phyloP scores from a whole-genome alignment of 768 basidiomycete species.

The Auricularia sp. region DNA sequence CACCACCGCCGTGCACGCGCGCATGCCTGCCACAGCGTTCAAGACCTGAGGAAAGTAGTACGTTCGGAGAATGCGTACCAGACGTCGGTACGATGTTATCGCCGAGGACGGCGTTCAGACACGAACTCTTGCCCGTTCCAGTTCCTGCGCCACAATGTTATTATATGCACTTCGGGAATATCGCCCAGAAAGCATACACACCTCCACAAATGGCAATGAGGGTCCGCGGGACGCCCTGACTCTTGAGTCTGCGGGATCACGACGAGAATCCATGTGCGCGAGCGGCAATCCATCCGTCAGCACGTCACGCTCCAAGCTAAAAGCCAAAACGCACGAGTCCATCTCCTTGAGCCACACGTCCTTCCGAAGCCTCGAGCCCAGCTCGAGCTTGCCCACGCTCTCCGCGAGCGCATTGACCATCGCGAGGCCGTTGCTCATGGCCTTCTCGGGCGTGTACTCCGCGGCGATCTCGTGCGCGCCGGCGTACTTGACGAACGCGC shows the following conservation, averaged over 20 bases:
- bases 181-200: conserved; percentile 15
- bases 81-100: conserved; percentile 58
- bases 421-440: conserved; percentile 38
- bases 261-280: not conserved
- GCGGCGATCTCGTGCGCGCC: conserved; percentile 31
- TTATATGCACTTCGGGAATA: not conserved
- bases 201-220: conserved; percentile 60
- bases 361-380: conserved; percentile 46
- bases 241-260: conserved; percentile 30
- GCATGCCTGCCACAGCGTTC: not conserved
- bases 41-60: not conserved
- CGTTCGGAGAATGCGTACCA: conserved; percentile 46
- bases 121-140: conserved; percentile 53
- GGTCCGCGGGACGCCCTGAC: conserved; percentile 43
- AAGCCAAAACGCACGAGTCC: conserved; percentile 28
- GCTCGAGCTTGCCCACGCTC: conserved; percentile 32
- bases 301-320: not conserved
- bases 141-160: conserved; percentile 30
- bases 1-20: conserved; percentile 59
- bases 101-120: conserved; percentile 54
- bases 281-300: not conserved
- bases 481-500: conserved; percentile 17
- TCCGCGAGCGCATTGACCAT: conserved; percentile 44
- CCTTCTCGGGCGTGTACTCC: conserved; percentile 36
- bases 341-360: conserved; percentile 53